Base-by-base conservation (phyloP, 148 eudicot species). In the Mesembryanthemum crystallinum region DNA sequence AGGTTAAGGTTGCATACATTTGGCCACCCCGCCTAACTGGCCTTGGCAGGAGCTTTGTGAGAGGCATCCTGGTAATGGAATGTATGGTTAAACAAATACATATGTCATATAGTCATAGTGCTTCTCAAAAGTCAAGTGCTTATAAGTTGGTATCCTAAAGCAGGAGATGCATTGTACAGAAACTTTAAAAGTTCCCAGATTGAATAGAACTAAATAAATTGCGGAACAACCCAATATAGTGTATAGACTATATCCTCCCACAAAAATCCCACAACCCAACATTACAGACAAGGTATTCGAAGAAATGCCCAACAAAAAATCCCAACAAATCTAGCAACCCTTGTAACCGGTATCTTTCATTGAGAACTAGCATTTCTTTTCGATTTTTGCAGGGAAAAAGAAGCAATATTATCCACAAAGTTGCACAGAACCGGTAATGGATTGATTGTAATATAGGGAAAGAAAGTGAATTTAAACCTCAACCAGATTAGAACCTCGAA, bases 401-500 rank as follows among this genome's bases (percentile, higher is more conserved):
- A 12, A 24, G 8, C 30, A 24, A 23, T 25, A 24, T 15, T 24
- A 23, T n/a, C 3, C 45, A 64, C 43, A 35, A 20, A 64, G 18
- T 33, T 33, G 7, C 24, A 64, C 8, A 0, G 1, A 63, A 10
- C 37, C 11, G 54, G 11, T 18, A 25, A 71, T 27, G 7, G 39
- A 55, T 8, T 9, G 37, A 71, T 27, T 51, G 12, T 27, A 29
- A 18, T 4, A n/a, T 4, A 47, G 25, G 30, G 23, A 9, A 45
- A 17, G 28, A n/a, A 32, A n/a, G 7, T 30, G 35, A 29, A 23
- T 24, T 7, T 9, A 32, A 73, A 91, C 98, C 96, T 90, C 93
- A 64, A 94, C 90, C 32, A 85, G 89, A 80, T 94, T 94, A 79
- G 96, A 90, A 60, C 98, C 98, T 30, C 96, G 84, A 11, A 92